Percentiles rank a stretch among this genome's conserved stretches.
Evolutionary conservation across 768 basidiomycete species (phyloP).

Genomic region (Hirschioporus abietinus): DNA sequence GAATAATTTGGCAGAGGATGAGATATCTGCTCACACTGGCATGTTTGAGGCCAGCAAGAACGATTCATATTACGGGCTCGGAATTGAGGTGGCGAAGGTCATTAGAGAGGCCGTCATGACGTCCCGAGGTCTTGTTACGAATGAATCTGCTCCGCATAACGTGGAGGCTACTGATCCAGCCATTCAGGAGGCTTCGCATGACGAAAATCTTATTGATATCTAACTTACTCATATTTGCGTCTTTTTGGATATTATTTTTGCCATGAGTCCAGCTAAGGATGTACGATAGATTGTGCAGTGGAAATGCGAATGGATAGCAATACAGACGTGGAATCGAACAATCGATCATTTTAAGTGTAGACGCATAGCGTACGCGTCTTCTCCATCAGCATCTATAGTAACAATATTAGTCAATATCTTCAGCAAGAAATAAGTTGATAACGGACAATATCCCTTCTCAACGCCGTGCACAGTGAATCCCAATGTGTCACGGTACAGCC

Average conservation of each 20-base stretch:
- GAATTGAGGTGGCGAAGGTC: conserved; percentile 56
- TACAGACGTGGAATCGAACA: not conserved
- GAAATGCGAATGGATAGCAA: not conserved
- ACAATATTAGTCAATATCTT: conserved; percentile 3
- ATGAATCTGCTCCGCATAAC: not conserved
- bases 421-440: not conserved
- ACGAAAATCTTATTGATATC: not conserved
- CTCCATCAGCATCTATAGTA: conserved; percentile 80
- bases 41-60: conserved; percentile 83
- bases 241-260: not conserved
- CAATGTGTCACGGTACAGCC: conserved; percentile 81
- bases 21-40: conserved; percentile 79
- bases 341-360: conserved; percentile 24
- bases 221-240: not conserved
- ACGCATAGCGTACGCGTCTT: conserved; percentile 92
- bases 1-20: conserved; percentile 68
- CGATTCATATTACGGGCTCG: conserved; percentile 87
- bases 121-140: conserved; percentile 18
- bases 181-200: not conserved
- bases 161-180: not conserved
- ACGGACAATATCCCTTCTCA: conserved; percentile 89
- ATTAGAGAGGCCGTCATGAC: conserved; percentile 52
- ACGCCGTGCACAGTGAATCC: conserved; percentile 85
- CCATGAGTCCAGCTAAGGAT: not conserved
- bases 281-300: not conserved